These are phyloP conservation scores for Psilocybe subaeruginosa DNA, from an alignment of 768 basidiomycete species.

Conservation along the genomic window DNA sequence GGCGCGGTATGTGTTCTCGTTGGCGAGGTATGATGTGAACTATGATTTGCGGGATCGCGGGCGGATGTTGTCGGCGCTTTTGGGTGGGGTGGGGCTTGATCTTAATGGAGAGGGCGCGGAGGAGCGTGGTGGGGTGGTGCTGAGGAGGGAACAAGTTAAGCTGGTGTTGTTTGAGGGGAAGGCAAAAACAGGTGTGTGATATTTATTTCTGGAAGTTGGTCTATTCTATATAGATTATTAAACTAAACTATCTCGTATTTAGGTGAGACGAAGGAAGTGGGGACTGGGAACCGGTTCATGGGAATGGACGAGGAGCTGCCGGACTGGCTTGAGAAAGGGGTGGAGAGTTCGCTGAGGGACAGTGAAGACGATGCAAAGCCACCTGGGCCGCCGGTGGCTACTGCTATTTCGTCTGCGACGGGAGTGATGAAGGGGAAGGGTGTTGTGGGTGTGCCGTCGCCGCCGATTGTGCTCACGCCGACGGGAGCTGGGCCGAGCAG, in stretches of 20 bases:
- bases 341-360: constrained; percentile 77
- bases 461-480: constrained; percentile 64
- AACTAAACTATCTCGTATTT: neutral
- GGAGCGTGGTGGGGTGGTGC: constrained; percentile 57
- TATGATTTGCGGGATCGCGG: constrained; percentile 93
- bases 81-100: constrained; percentile 50
- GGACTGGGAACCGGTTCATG: constrained; percentile 55
- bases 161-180: constrained; percentile 84
- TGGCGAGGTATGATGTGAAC: constrained; percentile 86
- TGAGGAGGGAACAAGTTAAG: constrained; percentile 81
- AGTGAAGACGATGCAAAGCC: constrained; percentile 52
- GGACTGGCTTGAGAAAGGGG: constrained; percentile 89
- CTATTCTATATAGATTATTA: neutral
- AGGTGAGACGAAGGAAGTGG: constrained; percentile 62
- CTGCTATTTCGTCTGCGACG: constrained; percentile 41
- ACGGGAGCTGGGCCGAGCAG: constrained; percentile 40
- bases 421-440: constrained; percentile 18
- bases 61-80: constrained; percentile 74
- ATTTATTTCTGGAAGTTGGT: constrained; percentile 30
- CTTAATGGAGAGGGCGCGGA: constrained; percentile 43
- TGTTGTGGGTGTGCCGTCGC: constrained; percentile 31
- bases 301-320: constrained; percentile 59
- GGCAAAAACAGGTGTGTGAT: constrained; percentile 40
- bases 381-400: constrained; percentile 33
- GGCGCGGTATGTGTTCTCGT: constrained; percentile 72